Conservation (phyloP, 179 eudicot genomes). For the Carnegiea gigantea region DNA sequence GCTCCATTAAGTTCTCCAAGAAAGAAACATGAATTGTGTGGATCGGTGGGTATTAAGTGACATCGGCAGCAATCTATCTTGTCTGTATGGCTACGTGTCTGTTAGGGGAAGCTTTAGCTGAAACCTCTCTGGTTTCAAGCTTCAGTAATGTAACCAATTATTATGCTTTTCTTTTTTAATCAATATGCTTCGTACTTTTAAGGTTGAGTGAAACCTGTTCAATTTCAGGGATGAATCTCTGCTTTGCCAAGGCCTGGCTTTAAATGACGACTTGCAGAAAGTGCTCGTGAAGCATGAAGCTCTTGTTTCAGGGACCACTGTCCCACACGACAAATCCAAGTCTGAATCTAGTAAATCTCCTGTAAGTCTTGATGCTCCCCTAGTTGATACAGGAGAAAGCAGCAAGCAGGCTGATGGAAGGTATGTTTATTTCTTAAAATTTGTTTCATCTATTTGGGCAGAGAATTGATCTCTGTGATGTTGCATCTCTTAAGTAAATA, state of each 20-base stretch:
- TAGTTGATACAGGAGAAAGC: conserved; percentile 70
- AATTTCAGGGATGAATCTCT: conserved; percentile 82
- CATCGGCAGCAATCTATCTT: not conserved
- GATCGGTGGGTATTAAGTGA: not conserved
- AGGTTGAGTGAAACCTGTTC: not conserved
- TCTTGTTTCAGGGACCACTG: conserved; percentile 52
- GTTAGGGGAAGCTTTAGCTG: not conserved
- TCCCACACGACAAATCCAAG: conserved; percentile 42
- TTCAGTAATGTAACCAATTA: not conserved
- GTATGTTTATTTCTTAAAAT: conserved; percentile 36
- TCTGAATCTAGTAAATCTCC: conserved; percentile 53
- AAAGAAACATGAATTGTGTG: not conserved
- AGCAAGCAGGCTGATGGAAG: conserved; percentile 54
- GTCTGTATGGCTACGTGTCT: not conserved
- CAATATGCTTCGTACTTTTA: not conserved
- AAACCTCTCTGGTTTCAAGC: not conserved
- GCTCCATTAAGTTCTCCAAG: not conserved
- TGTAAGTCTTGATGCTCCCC: conserved; percentile 59
- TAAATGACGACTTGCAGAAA: conserved; percentile 94
- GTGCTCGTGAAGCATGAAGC: conserved; percentile 83
- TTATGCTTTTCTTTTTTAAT: too few relatives aligned
- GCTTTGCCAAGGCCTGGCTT: conserved; percentile 86
- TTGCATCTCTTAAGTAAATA: not conserved
- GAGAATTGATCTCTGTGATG: not conserved
- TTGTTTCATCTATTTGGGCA: not conserved